Base-by-base conservation (phyloP, 176 grass and related monocot species). In the Avena sativa region DNA sequence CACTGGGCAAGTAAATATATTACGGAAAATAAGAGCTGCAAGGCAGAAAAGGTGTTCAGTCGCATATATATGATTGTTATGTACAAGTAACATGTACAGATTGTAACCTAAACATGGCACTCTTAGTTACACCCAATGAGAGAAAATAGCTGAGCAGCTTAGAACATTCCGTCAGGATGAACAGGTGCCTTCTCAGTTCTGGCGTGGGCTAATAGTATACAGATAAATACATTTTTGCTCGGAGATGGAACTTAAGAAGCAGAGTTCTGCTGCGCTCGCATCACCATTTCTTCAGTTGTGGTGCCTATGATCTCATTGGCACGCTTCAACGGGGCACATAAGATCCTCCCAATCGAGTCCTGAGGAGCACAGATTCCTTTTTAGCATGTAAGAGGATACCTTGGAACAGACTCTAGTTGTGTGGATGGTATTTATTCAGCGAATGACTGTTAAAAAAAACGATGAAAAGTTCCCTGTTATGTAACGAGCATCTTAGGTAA, bases 231-330 rank as follows among this genome's bases (percentile, higher is more conserved):
- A 88, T 23, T 28, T 28, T 38, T 61, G 48, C 62, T 6, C 8
- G 3, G n/a, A 38, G 16, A 36, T 73, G 48, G 47, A 44, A 60
- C 76, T 75, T 43, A 91, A 17, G 89, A 66, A 84, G 59, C 16
- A 30, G 61, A 28, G 13, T 6, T 85, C 21, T 88, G 76, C 30
- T 88, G 77, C 12, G 93, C 96, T 89, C 82, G 91, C 79, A 88
- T 83, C 84, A 98, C 92, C 75, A 94, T 12, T 88, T 96, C 93
- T 88, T 98, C 97, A 15, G 93, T 98, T 23, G 97, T 98, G 8
- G 90, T 85, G 28, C 94, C 97, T 36, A 98, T 96, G 68, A 88
- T 98, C 87, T 96, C 97, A 17, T 98, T 98, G 15, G 92, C 97
- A 19, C 84, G 85, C 71, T 94, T 89, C 78, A 91, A 60, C 11